Conservation (phyloP, 169 alveolate species). For the Theileria luwenshuni region DNA sequence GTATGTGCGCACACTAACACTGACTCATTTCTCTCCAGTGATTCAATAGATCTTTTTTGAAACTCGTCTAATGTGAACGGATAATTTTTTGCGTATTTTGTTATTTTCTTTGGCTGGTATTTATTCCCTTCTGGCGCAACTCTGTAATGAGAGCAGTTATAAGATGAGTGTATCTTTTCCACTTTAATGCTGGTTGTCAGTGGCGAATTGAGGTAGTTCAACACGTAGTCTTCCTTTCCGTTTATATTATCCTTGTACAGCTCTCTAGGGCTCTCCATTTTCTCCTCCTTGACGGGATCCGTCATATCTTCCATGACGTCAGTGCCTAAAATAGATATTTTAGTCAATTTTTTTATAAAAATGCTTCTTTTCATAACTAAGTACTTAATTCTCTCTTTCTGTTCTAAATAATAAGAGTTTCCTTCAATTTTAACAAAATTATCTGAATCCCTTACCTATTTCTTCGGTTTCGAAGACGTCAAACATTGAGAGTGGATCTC, state of each 20-base stretch:
- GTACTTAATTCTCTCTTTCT: no score
- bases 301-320: constrained; percentile 31
- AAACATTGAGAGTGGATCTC: constrained; percentile 58
- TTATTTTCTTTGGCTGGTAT: constrained; percentile 28
- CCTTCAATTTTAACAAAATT: not conserved
- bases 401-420: no score
- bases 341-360: no score
- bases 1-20: constrained; percentile 99
- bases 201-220: constrained; percentile 2
- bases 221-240: constrained; percentile 5
- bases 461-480: constrained; percentile 61
- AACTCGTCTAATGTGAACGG: constrained; percentile 94
- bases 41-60: constrained; percentile 92
- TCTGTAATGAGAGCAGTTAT: constrained; percentile 64
- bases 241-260: not conserved
- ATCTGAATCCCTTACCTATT: not conserved
- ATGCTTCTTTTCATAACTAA: no score
- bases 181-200: constrained; percentile 45
- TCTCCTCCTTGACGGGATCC: constrained; percentile 34
- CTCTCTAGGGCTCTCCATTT: constrained; percentile 13
- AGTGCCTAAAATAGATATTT: not conserved
- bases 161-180: constrained; percentile 45
- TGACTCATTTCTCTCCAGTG: constrained; percentile 93
- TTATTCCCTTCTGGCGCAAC: constrained; percentile 51
- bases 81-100: constrained; percentile 87